Conservation (phyloP, 73 alveolate genomes). For the Paramecium pentaurelia region DNA sequence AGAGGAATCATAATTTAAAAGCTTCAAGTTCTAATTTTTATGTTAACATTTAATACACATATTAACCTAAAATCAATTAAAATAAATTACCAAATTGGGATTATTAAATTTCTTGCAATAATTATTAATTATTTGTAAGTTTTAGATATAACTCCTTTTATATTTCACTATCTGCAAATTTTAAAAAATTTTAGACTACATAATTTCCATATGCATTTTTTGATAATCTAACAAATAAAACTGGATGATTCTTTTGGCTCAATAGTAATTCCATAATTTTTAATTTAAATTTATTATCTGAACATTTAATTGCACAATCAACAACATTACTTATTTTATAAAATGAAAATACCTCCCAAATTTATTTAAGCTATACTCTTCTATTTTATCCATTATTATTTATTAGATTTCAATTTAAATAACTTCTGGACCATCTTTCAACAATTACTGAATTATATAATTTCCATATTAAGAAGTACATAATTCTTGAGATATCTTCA, state of each 20-base stretch:
- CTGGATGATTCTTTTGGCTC: neutral
- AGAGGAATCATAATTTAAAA: neutral
- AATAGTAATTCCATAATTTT: constrained; percentile 6
- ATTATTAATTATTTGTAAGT: neutral
- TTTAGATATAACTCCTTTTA: neutral
- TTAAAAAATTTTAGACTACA: neutral
- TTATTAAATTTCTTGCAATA: neutral
- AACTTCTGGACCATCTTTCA: constrained; percentile 54
- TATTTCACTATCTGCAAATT: neutral
- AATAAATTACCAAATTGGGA: constrained; percentile 1
- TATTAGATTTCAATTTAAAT: constrained; percentile 54
- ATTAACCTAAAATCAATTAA: neutral
- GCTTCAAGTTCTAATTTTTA: neutral
- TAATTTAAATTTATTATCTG: constrained; percentile 53
- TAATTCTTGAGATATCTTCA: constrained; percentile 60
- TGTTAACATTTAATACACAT: neutral
- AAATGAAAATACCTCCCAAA: constrained; percentile 53
- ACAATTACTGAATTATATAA: constrained; percentile 66
- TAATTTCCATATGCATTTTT: constrained; percentile 20
- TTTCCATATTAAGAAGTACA: constrained; percentile 76
- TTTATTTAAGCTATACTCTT: constrained; percentile 66
- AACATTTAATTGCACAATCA: constrained; percentile 70
- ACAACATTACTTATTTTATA: constrained; percentile 65
- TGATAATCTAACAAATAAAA: neutral
- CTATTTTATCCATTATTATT: constrained; percentile 58